Base-by-base conservation (phyloP, 139 green algal species). In the Parachlorella kessleri region DNA sequence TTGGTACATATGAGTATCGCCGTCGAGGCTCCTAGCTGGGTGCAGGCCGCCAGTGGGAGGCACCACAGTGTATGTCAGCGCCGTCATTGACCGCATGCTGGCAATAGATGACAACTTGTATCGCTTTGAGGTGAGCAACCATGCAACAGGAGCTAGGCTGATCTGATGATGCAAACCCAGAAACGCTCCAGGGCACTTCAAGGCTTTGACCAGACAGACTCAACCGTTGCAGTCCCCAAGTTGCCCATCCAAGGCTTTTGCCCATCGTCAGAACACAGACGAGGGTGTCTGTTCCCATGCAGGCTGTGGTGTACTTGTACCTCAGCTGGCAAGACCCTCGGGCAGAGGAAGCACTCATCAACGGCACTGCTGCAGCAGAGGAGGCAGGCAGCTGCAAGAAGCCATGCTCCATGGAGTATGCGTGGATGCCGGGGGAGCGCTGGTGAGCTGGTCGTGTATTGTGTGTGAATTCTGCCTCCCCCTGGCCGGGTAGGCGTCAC, bases 271-370 rank as follows among this genome's bases (percentile, higher is more conserved):
- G n/a, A n/a, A n/a, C n/a, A 18, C 48, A 59, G 53, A 24, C 18
- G 30, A 6, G n/a, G 33, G 30, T 76, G 26, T 28, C 2, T 54
- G n/a, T 32, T 26, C 36, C 3, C 26, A 35, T 30, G 28, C 63
- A 80, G 66, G 81, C 41, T 5, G 75, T 82, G 37, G 24, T 81
- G 66, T 86, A 73, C 67, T 66, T 86, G 9, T 32, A 41, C 33
- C 66, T 86, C 37, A 75, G 73, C 23, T 86, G 81, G 81, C 14
- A 2, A 4, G 81, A 86, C 66, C 6, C 37, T 10, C 37, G 74
- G 2, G 81, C 81, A 1, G 18, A 6, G 21, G 48, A 33, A 18
- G 74, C 72, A 2, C 7, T 81, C 32, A 7, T 26, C 7, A 8
- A 23, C 1, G 64, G 66, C 48, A 80, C 76, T 26, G 40, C 40